Conservation (phyloP, 805 yeast genomes). For the Starmerella asiatica region DNA sequence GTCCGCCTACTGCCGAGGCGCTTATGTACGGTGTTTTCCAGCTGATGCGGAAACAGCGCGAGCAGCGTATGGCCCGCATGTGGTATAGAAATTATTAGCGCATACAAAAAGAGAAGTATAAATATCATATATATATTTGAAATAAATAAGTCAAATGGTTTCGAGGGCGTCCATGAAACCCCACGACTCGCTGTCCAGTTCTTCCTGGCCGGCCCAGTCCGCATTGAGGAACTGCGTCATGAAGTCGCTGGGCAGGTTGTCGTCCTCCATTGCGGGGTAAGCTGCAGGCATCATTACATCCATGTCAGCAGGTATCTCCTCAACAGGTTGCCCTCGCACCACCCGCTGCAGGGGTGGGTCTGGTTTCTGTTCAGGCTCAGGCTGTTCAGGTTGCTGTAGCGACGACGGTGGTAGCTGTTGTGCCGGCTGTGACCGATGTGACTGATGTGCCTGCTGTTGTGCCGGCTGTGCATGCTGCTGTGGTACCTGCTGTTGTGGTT, state of each 20-base stretch:
- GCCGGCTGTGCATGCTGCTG: background rate
- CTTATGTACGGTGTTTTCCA: constrained; percentile 83
- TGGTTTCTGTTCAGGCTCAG: background rate
- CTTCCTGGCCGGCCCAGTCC: constrained; percentile 12
- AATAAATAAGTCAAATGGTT: background rate
- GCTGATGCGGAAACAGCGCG: constrained; percentile 80
- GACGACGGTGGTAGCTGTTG: background rate
- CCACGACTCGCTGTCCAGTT: constrained; percentile 14
- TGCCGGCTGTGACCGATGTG: background rate
- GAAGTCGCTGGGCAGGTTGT: constrained; percentile 5
- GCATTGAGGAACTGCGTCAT: constrained; percentile 10
- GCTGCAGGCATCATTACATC: too few species aligned
- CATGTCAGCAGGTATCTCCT: background rate
- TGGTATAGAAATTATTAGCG: constrained; percentile 58
- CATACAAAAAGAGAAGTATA: background rate
- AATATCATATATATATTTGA: background rate
- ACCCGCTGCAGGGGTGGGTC: background rate
- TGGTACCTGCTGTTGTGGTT: constrained; percentile 1
- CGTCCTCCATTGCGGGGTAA: background rate
- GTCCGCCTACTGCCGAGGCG: constrained; percentile 87
- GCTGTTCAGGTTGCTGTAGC: background rate
- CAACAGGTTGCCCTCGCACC: background rate
- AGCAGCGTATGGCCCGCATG: constrained; percentile 64
- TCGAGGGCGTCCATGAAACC: constrained; percentile 15
- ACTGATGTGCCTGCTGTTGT: background rate